Evolutionary conservation across 116 monocot species (phyloP).

Genomic region (Phalaenopsis hybrid): DNA sequence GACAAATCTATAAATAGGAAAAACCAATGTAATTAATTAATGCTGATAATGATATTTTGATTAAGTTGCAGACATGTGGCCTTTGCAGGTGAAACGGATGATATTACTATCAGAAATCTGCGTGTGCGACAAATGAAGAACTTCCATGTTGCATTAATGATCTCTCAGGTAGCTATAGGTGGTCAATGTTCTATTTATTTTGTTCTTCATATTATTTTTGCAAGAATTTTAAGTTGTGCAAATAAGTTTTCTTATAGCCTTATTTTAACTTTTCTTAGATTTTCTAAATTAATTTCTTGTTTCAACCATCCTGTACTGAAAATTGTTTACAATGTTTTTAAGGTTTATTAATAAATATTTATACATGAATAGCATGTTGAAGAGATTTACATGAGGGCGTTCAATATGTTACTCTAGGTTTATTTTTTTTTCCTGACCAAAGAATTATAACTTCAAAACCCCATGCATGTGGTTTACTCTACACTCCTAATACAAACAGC

Average conservation of each 20-base stretch:
- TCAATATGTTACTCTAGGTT: too few relatives aligned
- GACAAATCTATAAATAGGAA: not conserved
- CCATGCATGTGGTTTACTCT: too few relatives aligned
- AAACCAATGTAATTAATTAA: too few relatives aligned
- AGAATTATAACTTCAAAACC: too few relatives aligned
- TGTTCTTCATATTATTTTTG: not conserved
- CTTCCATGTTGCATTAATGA: slow-evolving; percentile 85
- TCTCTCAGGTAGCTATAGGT: slow-evolving; percentile 60
- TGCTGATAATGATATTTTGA: not conserved
- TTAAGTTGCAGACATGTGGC: not conserved
- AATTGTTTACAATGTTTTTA: too few relatives aligned
- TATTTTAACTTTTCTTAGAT: not conserved
- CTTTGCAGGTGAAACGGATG: slow-evolving; percentile 68
- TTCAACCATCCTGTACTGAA: too few relatives aligned
- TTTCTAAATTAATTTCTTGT: too few relatives aligned
- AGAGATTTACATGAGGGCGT: too few relatives aligned
- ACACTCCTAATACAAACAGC: too few relatives aligned
- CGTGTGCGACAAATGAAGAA: slow-evolving; percentile 95
- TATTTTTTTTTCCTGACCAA: too few relatives aligned
- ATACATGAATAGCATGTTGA: too few relatives aligned
- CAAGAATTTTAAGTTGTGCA: not conserved
- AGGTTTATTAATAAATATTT: too few relatives aligned
- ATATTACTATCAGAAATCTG: slow-evolving; percentile 41
- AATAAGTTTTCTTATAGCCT: not conserved
- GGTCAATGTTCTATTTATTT: not conserved